A percentile compares a stretch with the other conserved stretches of the same genome.
Evolutionary conservation across 1,284 basidiomycete genomes (phyloP).

Genomic region (Apiotrichum veenhuisii): DNA sequence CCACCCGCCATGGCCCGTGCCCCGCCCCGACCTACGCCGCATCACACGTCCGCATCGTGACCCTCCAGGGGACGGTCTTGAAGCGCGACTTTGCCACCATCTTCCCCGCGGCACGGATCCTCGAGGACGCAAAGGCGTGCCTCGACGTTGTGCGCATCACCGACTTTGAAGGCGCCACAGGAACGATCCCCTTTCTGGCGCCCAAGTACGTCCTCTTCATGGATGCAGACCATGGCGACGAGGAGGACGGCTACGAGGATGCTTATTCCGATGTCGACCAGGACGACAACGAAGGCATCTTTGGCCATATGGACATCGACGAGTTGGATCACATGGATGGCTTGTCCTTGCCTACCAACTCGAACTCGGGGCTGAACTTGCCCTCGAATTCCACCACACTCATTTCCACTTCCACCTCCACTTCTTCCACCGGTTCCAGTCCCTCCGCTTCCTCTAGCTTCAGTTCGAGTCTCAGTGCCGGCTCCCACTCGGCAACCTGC

Average conservation of each 20-base stretch:
- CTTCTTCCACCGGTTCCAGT: too few species aligned
- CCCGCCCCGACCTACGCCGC: background rate
- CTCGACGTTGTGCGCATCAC: background rate
- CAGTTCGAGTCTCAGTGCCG: too few species aligned
- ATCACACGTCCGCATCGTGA: background rate
- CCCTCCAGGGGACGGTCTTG: background rate
- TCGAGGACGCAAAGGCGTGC: background rate
- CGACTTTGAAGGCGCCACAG: constrained; percentile 1
- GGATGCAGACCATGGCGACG: background rate
- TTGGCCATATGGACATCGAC: background rate
- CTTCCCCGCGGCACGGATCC: background rate
- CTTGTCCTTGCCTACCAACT: background rate
- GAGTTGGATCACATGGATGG: background rate
- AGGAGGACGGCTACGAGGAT: background rate
- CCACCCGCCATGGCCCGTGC: background rate
- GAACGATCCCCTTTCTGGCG: background rate
- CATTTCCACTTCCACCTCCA: too few species aligned
- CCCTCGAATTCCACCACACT: background rate
- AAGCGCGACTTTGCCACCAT: constrained; percentile 14
- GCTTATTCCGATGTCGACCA: background rate
- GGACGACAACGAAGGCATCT: background rate
- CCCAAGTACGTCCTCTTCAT: constrained; percentile 2
- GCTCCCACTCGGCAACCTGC: too few species aligned
- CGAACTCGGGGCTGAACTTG: background rate
- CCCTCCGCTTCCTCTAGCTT: background rate